These are phyloP conservation scores for Daedaleopsis sinensis DNA, from an alignment of 768 basidiomycete genomes.

Conservation along the genomic window DNA sequence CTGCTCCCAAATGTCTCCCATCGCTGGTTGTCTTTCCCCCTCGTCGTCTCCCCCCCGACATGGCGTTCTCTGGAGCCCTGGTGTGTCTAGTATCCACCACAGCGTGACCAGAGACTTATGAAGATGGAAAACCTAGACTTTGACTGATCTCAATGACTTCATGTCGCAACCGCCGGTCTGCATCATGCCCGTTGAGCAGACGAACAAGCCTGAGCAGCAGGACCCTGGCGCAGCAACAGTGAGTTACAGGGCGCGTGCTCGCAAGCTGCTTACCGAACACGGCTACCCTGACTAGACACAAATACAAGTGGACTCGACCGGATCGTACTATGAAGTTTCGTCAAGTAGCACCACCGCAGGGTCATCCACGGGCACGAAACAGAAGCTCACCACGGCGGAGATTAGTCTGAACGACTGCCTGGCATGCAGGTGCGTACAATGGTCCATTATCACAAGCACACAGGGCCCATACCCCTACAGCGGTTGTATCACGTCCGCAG, in stretches of 20 bases:
- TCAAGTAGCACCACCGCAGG: slow-evolving; percentile 29
- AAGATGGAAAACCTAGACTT: slow-evolving; percentile 53
- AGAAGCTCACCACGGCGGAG: slow-evolving; percentile 89
- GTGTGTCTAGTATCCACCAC: slow-evolving; percentile 44
- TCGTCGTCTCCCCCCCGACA: slow-evolving; percentile 30
- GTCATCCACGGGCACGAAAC: slow-evolving; percentile 29
- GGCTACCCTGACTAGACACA: slow-evolving; percentile 62
- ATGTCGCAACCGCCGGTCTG: slow-evolving; percentile 96
- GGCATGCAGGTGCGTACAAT: slow-evolving; percentile 82
- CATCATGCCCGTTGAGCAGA: slow-evolving; percentile 87
- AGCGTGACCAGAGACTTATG: neutral
- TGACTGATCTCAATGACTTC: slow-evolving; percentile 96
- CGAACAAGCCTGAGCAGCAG: slow-evolving; percentile 45
- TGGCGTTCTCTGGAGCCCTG: slow-evolving; percentile 89
- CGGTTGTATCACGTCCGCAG: slow-evolving; percentile 98
- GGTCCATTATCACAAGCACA: neutral
- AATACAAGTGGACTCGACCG: slow-evolving; percentile 84
- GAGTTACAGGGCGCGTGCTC: slow-evolving; percentile 16
- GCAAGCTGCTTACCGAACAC: slow-evolving; percentile 29
- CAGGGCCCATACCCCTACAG: slow-evolving; percentile 41
- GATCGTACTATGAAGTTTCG: slow-evolving; percentile 86
- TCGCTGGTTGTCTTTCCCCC: neutral
- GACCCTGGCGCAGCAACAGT: slow-evolving; percentile 49
- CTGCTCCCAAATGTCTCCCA: slow-evolving; percentile 1
- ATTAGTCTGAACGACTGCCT: slow-evolving; percentile 97